Evolutionary conservation across 805 yeast species (phyloP).

Genomic region (Jamesozyma piceae): DNA sequence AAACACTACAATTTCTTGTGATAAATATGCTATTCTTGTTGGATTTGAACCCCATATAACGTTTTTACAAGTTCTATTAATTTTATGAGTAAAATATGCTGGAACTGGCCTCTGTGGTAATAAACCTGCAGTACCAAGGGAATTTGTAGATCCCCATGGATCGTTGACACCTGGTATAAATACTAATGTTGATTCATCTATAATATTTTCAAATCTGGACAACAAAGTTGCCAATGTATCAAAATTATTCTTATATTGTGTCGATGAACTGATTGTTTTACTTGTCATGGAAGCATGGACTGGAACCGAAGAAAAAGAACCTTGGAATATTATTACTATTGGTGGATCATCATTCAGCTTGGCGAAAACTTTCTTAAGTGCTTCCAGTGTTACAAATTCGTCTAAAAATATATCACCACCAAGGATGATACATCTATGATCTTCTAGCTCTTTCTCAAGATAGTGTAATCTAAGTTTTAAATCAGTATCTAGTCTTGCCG

Average conservation of each 20-base stretch:
- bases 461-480: constrained; percentile 45
- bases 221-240: constrained; percentile 64
- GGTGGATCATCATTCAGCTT: constrained; percentile 52
- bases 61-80: constrained; percentile 48
- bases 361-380: constrained; percentile 52
- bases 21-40: constrained; percentile 59
- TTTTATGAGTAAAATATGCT: constrained; percentile 54
- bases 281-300: constrained; percentile 49
- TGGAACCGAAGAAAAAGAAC: constrained; percentile 68
- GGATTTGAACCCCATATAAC: constrained; percentile 70
- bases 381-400: constrained; percentile 47
- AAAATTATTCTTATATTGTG: constrained; percentile 55
- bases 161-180: constrained; percentile 87
- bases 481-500: constrained; percentile 51
- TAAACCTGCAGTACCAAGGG: constrained; percentile 47
- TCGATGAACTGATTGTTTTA: constrained; percentile 40
- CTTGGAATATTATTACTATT: constrained; percentile 63
- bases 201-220: constrained; percentile 36
- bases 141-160: constrained; percentile 76
- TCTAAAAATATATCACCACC: constrained; percentile 73
- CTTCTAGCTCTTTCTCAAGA: constrained; percentile 46
- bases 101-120: constrained; percentile 78
- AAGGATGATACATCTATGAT: constrained; percentile 55
- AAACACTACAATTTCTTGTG: constrained; percentile 71
- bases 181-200: constrained; percentile 42